Conservation (phyloP, 163 green algal genomes). For the Chlamydomonas reinhardtii region DNA sequence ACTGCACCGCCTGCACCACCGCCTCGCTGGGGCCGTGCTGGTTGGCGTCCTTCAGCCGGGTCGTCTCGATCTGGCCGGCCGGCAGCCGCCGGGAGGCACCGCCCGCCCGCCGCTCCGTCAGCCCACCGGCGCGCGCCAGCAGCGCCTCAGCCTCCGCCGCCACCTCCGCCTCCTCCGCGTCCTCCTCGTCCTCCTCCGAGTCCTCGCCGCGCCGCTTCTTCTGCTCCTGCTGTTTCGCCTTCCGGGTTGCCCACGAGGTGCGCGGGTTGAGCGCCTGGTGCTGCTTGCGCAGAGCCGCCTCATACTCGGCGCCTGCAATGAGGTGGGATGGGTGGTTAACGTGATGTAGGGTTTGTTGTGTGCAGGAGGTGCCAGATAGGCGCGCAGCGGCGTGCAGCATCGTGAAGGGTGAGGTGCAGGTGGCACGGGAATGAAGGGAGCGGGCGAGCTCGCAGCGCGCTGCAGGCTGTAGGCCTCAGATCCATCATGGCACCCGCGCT, state of each 20-base stretch:
- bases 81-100: constrained; percentile 62
- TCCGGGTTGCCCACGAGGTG: constrained; percentile 75
- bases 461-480: too few species aligned
- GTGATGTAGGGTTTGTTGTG: too few species aligned
- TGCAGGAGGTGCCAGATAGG: too few species aligned
- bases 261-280: constrained; percentile 83
- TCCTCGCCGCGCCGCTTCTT: neutral
- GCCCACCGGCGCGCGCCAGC: constrained; percentile 51
- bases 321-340: too few species aligned
- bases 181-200: constrained; percentile 39
- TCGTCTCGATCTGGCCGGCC: constrained; percentile 77
- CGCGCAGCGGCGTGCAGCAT: too few species aligned
- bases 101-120: constrained; percentile 56
- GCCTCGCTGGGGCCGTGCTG: constrained; percentile 72
- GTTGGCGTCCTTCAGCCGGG: constrained; percentile 91
- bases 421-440: too few species aligned
- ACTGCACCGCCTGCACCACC: constrained; percentile 74
- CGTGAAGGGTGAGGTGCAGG: too few species aligned
- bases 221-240: neutral
- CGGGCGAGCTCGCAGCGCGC: too few species aligned
- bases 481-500: too few species aligned
- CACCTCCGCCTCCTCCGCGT: constrained; percentile 4
- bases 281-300: constrained; percentile 83
- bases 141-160: constrained; percentile 47
- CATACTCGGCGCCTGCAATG: constrained; percentile 82